Evolutionary conservation across 1,284 basidiomycete species (phyloP).

Genomic region (Fomitopsis pinicola): DNA sequence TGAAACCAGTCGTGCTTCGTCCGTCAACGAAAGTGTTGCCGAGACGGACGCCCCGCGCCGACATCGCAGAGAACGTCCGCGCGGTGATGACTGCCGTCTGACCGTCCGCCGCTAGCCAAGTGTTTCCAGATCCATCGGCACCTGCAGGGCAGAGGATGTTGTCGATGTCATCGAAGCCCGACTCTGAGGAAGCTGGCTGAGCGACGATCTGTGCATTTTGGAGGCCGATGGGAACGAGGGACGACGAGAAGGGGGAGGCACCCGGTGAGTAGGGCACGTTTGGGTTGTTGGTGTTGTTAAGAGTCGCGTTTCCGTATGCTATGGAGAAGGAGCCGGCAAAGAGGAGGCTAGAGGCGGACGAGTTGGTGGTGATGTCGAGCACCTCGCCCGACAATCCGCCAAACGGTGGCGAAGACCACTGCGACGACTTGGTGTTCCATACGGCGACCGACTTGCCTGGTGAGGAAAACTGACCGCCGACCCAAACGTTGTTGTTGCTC

Average conservation of each 20-base stretch:
- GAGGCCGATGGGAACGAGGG: constrained; percentile 84
- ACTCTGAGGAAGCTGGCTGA: constrained; percentile 62
- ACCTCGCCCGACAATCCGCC: constrained; percentile 81
- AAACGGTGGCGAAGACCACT: constrained; percentile 81
- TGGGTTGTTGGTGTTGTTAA: constrained; percentile 68
- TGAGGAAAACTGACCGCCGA: constrained; percentile 78
- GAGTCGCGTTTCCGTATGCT: constrained; percentile 54
- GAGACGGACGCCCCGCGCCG: constrained; percentile 77
- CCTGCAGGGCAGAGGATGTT: constrained; percentile 84
- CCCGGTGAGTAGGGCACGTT: constrained; percentile 73
- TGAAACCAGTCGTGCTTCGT: constrained; percentile 83
- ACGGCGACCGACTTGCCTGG: constrained; percentile 73
- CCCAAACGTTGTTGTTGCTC: constrained; percentile 72
- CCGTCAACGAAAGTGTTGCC: constrained; percentile 86
- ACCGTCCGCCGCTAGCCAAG: constrained; percentile 82
- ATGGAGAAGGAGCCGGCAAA: constrained; percentile 88
- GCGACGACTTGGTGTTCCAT: constrained; percentile 63
- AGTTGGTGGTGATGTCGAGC: constrained; percentile 71
- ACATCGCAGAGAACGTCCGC: constrained; percentile 68
- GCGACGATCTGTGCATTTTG: constrained; percentile 63
- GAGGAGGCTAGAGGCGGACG: constrained; percentile 71
- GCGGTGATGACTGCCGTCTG: constrained; percentile 71
- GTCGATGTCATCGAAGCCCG: constrained; percentile 66
- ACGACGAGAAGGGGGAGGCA: constrained; percentile 84
- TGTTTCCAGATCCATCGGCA: constrained; percentile 73